Evolutionary conservation across 371 early-diverging fungal species (phyloP).

Genomic region (Funneliformis caledonium): DNA sequence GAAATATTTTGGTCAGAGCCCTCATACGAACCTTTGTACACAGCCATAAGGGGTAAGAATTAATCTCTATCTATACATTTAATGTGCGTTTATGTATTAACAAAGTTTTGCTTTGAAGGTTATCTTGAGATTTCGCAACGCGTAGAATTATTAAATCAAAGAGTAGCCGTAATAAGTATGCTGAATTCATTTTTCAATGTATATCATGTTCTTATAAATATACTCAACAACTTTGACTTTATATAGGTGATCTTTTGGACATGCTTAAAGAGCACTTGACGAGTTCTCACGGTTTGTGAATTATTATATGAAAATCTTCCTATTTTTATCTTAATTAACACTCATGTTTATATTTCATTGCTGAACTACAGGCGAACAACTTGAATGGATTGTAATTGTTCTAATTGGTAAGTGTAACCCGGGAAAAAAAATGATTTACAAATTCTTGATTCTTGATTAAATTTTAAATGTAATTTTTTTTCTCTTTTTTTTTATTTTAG

Average conservation of each 20-base stretch:
- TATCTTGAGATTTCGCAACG: conserved; percentile 71
- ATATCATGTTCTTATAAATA: conserved; percentile 35
- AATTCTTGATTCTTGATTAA: conserved; percentile 12
- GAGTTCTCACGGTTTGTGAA: conserved; percentile 63
- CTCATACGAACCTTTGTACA: conserved; percentile 77
- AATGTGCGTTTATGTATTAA: neutral
- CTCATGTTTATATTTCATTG: neutral
- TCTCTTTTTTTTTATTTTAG: conserved; percentile 44
- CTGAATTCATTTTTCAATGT: neutral
- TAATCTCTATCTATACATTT: neutral
- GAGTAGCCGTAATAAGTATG: conserved; percentile 56
- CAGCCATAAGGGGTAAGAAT: conserved; percentile 65
- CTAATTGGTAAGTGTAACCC: conserved; percentile 61
- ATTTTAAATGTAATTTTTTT: conserved; percentile 30
- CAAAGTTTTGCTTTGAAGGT: conserved; percentile 49
- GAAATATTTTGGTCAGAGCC: conserved; percentile 91
- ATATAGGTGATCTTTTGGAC: conserved; percentile 71
- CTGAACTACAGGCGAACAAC: conserved; percentile 61
- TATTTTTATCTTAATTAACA: conserved; percentile 21
- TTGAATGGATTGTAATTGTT: conserved; percentile 87
- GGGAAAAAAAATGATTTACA: neutral
- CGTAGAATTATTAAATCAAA: conserved; percentile 66
- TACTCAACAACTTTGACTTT: conserved; percentile 58
- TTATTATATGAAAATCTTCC: conserved; percentile 45
- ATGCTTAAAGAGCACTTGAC: conserved; percentile 86